Evolutionary conservation across 2,329 filamentous ascomycete genomes (phyloP), one percentile per base, ranked within the genome.

Genomic region (Podosphaera xanthii): DNA sequence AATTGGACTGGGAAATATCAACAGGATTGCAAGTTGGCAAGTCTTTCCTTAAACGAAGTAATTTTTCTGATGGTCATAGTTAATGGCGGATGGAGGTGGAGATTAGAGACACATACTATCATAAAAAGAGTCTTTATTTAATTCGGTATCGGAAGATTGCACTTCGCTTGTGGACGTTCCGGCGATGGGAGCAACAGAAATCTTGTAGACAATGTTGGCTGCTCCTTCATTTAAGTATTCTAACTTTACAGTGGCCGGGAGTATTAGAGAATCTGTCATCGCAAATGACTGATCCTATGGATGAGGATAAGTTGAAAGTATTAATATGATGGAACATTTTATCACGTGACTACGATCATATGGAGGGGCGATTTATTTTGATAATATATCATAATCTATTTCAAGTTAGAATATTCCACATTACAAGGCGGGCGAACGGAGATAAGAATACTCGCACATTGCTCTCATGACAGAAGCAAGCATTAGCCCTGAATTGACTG

Each of bases 201-300:
- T 75, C 64, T 77, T 76, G 66, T 86, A 89, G 62, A 90, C 83
- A 58, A 84, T 77, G 69, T 92, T 91, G 58, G 87, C 86, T 33
- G 84, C 82, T 33, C 86, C 87, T 69, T 92, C 86, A 33, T 75
- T 76, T 8, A 81, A 69, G 62, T 79, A 80, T 0, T 57, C 5
- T 6, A 64, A 14, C 8, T 42, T 31, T 30, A 56, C 38, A 46
- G 59, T 58, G 9, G 40, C 33, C 2, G 61, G 61, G 40, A 63
- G 56, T 9, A 55, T 30, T 14, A 59, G 57, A 44, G 22, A 22
- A 40, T 52, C 44, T 50, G 31, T 34, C 57, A 58, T 58, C 30
- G 53, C 35, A 55, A 40, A 35, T 36, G 34, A 44, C 40, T 12
- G 10, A 12, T 14, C 10, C 40, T 44, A 12, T 12, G 5, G 40